Evolutionary conservation across 441 rosid genomes (phyloP).

Genomic region (Populus hybrid): DNA sequence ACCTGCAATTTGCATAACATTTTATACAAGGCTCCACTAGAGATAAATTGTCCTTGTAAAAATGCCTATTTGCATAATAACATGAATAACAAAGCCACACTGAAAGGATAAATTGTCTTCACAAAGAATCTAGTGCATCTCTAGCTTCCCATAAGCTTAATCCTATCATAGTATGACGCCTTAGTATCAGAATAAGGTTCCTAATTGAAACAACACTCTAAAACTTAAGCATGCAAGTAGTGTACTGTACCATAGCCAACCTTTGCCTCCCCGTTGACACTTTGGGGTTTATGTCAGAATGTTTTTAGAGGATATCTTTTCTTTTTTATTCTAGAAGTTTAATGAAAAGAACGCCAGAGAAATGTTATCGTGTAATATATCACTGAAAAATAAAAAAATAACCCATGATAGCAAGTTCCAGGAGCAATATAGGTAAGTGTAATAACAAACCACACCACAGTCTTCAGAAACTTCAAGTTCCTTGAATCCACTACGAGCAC

Average conservation of each 20-base stretch:
- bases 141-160: background rate
- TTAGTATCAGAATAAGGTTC: background rate
- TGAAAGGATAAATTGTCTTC: background rate
- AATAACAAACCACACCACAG: constrained; percentile 84
- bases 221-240: background rate
- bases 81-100: background rate
- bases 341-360: background rate
- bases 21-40: background rate
- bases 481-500: constrained; percentile 80
- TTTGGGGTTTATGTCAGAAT: constrained; percentile 8
- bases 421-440: constrained; percentile 14
- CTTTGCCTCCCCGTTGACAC: background rate
- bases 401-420: constrained; percentile 6
- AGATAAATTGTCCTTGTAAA: background rate
- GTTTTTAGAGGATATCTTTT: background rate
- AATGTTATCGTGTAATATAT: background rate
- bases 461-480: constrained; percentile 95
- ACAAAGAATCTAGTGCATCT: background rate
- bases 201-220: background rate
- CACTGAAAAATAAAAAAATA: background rate
- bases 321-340: background rate
- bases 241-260: background rate
- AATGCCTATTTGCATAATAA: background rate
- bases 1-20: background rate
- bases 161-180: background rate